phyloP scores from a whole-genome alignment of 768 basidiomycete species.

The Boletus tomentosulus region DNA sequence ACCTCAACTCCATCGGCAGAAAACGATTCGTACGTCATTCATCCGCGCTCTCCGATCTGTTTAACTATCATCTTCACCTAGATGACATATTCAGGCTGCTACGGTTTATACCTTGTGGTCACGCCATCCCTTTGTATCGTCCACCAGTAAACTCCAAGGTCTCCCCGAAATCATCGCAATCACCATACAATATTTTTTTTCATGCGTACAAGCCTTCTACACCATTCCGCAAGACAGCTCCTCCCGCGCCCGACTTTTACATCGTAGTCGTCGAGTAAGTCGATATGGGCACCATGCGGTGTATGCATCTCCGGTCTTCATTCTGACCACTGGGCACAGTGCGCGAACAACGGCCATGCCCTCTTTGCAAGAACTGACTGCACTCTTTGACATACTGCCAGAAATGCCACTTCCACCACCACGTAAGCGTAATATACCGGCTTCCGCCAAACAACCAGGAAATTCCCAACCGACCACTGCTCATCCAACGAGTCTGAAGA shows the following conservation, averaged over 20 bases:
- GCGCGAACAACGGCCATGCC: conserved; percentile 83
- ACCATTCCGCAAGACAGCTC: conserved; percentile 72
- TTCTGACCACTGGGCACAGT: conserved; percentile 38
- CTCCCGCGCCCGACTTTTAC: conserved; percentile 79
- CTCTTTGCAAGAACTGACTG: conserved; percentile 68
- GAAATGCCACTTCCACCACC: conserved; percentile 59
- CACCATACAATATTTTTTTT: conserved; percentile 72
- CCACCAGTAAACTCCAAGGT: conserved; percentile 5
- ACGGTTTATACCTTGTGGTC: conserved; percentile 69
- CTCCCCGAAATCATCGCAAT: not conserved
- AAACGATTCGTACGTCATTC: conserved; percentile 46
- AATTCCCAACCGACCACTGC: not conserved
- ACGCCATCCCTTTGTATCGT: conserved; percentile 40
- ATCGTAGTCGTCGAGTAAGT: conserved; percentile 83
- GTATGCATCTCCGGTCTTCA: not conserved
- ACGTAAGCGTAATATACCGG: conserved; percentile 30
- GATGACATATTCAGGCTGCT: conserved; percentile 66
- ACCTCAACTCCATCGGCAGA: conserved; percentile 46
- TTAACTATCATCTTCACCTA: conserved; percentile 26
- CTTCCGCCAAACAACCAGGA: conserved; percentile 1
- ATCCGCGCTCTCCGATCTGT: not conserved
- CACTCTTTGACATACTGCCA: conserved; percentile 68
- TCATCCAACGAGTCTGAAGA: conserved; percentile 4
- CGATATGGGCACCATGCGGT: not conserved
- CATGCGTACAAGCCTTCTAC: conserved; percentile 91